Evolutionary conservation across 768 basidiomycete genomes (phyloP), one percentile per base, ranked within the genome.

Genomic region (Pisolithus microcarpus): DNA sequence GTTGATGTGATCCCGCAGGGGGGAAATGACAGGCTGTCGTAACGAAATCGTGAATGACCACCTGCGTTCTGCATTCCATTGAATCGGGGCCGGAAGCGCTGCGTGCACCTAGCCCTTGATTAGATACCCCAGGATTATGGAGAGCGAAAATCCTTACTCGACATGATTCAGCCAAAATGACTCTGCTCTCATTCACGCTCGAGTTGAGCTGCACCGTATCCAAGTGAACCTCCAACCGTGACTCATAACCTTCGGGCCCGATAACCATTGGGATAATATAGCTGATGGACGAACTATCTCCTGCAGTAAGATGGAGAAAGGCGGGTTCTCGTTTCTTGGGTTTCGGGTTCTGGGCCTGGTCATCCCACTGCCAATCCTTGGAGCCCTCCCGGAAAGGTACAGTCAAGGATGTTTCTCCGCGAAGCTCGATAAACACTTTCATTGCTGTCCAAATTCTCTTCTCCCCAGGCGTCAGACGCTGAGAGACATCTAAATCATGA

Each of bases 361-460:
- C 83, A 63, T 97, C 95, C 85, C 87, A 97, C 64, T 85, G 81
- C 95, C 95, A 98, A 65, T 97, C 87, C 86, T 98, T 97, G 0
- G 92, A 96, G 1, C 82, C 67, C 67, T 98, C 95, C 9, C 92
- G 81, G 51, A 94, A 94, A 3, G 95, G 95, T n/a, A 96, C 72
- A 38, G 88, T 78, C 9, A 97, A 61, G 0, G 78, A 81, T 0
- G 90, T 88, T 23, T 84, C 78, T 46, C 87, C 85, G 8, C 82
- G 76, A 39, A 98, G 72, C 65, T 92, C 87, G 21, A 96, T 65
- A 57, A 90, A 88, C 5, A 97, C 66, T 57, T 85, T 84, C 68
- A 96, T 65, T 16, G 79, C 76, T 1, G 89, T 87, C 82, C 91
- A 94, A 36, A 84, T 63, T n/a, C 95, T 79, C 58, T 77, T 77